Conservation (phyloP, 2,329 filamentous ascomycete genomes). For the Cladophialophora psammophila region DNA sequence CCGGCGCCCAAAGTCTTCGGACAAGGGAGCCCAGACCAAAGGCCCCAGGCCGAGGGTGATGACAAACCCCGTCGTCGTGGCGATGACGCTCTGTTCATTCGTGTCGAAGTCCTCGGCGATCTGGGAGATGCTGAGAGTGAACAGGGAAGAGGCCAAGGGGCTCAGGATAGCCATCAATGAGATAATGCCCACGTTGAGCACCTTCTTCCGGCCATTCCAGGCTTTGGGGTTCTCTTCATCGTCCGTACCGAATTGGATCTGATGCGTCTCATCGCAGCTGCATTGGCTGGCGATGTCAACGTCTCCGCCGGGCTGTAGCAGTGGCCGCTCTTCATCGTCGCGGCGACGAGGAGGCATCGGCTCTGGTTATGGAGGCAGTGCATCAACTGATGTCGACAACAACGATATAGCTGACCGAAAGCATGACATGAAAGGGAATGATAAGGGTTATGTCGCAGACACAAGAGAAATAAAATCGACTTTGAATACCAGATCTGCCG, state of each 20-base stretch:
- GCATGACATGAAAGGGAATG: not conserved
- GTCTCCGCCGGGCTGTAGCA: conserved; percentile 25
- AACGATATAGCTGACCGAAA: not conserved
- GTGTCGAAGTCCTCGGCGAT: conserved; percentile 58
- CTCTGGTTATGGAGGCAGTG: not conserved
- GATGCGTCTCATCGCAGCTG: conserved; percentile 14
- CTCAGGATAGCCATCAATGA: conserved; percentile 55
- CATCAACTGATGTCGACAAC: not conserved
- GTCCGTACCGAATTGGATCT: conserved; percentile 46
- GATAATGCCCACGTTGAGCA: conserved; percentile 59
- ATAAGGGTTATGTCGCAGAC: not conserved
- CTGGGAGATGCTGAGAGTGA: conserved; percentile 59
- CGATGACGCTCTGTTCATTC: conserved; percentile 53
- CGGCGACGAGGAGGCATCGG: not conserved
- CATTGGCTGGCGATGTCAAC: conserved; percentile 10
- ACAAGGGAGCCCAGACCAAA: conserved; percentile 74
- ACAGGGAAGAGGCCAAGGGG: conserved; percentile 53
- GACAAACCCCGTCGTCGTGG: conserved; percentile 60
- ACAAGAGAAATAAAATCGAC: conserved; percentile 4
- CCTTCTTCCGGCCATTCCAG: conserved; percentile 55
- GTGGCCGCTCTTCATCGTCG: conserved; percentile 31
- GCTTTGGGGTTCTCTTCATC: conserved; percentile 55
- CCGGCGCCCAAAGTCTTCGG: conserved; percentile 73
- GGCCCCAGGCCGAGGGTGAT: conserved; percentile 67
- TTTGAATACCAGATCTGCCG: not conserved